A percentile compares a stretch with the other conserved stretches of the same genome.
These are phyloP conservation scores for Gaultheria prostrata DNA, from an alignment of 148 eudicot genomes.

Conservation along the genomic window DNA sequence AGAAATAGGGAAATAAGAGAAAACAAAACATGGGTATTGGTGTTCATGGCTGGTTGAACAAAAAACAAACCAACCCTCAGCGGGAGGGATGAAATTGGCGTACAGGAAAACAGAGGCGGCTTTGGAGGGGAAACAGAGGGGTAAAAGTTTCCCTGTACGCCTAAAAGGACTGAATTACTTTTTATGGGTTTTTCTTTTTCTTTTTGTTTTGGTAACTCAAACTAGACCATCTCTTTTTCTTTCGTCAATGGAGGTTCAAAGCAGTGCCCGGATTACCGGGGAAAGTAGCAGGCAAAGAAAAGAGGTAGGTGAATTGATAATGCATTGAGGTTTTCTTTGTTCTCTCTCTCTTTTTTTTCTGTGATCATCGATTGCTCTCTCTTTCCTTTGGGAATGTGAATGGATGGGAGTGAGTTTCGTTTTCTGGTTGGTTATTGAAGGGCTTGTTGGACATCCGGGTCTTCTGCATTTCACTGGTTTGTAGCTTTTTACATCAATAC, in stretches of 20 bases:
- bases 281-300: not conserved
- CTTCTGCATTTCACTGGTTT: constrained; percentile 3
- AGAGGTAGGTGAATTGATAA: not conserved
- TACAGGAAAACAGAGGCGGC: constrained; percentile 22
- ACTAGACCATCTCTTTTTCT: not conserved
- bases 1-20: not conserved
- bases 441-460: not conserved
- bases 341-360: not conserved
- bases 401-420: constrained; percentile 11
- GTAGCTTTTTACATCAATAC: not conserved
- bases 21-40: constrained; percentile 16
- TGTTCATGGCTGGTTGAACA: not conserved
- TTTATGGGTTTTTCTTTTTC: not conserved
- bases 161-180: not conserved
- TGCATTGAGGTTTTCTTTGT: not conserved
- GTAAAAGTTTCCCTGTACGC: constrained; percentile 18
- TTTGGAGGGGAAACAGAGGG: not conserved
- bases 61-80: not conserved
- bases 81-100: constrained; percentile 1
- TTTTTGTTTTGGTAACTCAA: not conserved
- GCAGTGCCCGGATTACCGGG: constrained; percentile 10
- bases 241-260: constrained; percentile 12
- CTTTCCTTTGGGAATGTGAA: not conserved
- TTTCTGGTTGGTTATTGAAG: not conserved
- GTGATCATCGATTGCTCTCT: not conserved